Base-by-base conservation (phyloP, 2,329 filamentous ascomycete species). In the Colletotrichum sidae region DNA sequence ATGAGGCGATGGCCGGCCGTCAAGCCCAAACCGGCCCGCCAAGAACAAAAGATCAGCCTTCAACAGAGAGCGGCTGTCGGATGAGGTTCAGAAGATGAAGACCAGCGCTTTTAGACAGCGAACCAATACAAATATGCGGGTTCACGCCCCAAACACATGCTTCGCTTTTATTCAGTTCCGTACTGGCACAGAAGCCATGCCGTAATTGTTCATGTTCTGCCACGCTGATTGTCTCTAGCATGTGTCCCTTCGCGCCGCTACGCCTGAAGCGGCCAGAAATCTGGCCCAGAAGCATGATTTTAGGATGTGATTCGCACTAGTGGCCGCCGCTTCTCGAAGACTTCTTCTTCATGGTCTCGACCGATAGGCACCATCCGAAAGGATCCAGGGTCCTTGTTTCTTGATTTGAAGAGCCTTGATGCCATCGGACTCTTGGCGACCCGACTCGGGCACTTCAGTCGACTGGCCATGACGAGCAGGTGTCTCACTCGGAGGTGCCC, bases 11-110 rank as follows among this genome's bases (percentile, higher is more conserved):
- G 39, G 57, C 41, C 51, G 37, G 42, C 13, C 56, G 33, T 63
- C 58, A 56, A 44, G 53, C 59, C 58, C 52, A 53, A 63, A 63
- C 37, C 53, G 59, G 63, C 38, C 58, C 52, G 58, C 63, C 63
- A 66, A 57, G 58, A 50, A 37, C 38, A 61, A 57, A 35, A 66
- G n/a, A 57, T 53, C 63, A 66, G 63, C 63, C 63, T 66, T 66
- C 63, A 66, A 66, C 63, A 66, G 41, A 63, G 59, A 57, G 54
- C 52, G 63, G 63, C 58, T 66, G 47, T 37, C 53, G 59, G 53
- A 53, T 57, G 53, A 39, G 33, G 53, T 39, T 56, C 15, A 42
- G 13, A 42, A 39, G 15, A 57, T 34, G 37, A 47, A 45, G 39
- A 51, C 46, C 12, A 57, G 53, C 38, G 49, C 59, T 63, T 63